Conservation (phyloP, 2,329 filamentous ascomycete species). For the Coleophoma eucalyptorum region DNA sequence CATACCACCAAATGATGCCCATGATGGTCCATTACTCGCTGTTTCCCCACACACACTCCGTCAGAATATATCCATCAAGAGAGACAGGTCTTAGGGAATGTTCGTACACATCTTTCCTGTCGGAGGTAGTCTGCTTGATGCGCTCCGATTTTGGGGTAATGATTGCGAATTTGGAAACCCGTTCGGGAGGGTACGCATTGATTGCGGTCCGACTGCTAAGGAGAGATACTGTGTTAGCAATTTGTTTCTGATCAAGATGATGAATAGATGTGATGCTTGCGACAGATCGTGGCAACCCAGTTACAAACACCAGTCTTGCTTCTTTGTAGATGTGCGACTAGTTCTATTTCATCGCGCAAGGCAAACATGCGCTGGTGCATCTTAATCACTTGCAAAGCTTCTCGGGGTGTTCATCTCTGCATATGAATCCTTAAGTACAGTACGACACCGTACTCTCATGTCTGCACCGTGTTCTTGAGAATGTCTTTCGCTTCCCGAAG, state of each 20-base stretch:
- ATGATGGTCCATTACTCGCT: conserved; percentile 37
- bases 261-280: neutral
- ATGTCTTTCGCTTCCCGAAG: too few relatives aligned
- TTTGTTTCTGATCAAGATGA: neutral
- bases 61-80: conserved; percentile 11
- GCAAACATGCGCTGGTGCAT: too few relatives aligned
- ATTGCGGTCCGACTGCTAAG: conserved; percentile 50
- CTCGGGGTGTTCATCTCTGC: too few relatives aligned
- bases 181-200: conserved; percentile 57
- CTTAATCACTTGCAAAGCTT: too few relatives aligned
- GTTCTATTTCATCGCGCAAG: too few relatives aligned
- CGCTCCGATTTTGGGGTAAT: conserved; percentile 49
- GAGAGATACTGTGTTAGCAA: neutral
- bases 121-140: conserved; percentile 57
- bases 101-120: conserved; percentile 62
- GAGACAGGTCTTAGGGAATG: neutral
- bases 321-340: too few relatives aligned
- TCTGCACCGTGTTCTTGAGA: too few relatives aligned
- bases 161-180: conserved; percentile 58
- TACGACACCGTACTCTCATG: too few relatives aligned
- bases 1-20: conserved; percentile 59
- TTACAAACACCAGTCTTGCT: too few relatives aligned
- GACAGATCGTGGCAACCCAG: neutral
- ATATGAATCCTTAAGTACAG: too few relatives aligned
- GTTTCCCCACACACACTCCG: conserved; percentile 19